phyloP scores from a whole-genome alignment of 176 grass and related monocot species.

The Raddia distichophylla region DNA sequence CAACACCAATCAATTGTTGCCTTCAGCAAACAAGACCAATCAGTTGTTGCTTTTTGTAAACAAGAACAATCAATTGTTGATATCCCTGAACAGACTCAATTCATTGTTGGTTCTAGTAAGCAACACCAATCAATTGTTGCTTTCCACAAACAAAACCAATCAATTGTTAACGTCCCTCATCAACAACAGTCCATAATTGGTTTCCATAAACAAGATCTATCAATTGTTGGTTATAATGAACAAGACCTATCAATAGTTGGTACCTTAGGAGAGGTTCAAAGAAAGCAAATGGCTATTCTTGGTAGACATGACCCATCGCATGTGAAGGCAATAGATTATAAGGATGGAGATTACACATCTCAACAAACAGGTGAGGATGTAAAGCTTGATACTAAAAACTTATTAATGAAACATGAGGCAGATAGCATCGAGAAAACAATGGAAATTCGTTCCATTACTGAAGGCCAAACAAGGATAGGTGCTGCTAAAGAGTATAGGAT shows the following conservation, averaged over 20 bases:
- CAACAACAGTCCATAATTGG: conserved; percentile 5
- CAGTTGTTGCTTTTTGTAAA: conserved; percentile 20
- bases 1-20: conserved; percentile 35
- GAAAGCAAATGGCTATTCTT: conserved; percentile 33
- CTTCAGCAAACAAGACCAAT: conserved; percentile 19
- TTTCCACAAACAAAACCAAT: background rate
- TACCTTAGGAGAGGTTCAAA: conserved; percentile 35
- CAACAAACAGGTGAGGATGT: background rate
- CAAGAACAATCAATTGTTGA: conserved; percentile 11
- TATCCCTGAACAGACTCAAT: background rate
- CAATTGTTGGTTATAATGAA: conserved; percentile 26
- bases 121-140: conserved; percentile 15
- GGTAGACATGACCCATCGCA: conserved; percentile 10
- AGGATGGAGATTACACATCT: background rate
- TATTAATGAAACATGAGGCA: conserved; percentile 23
- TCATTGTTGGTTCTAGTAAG: conserved; percentile 16
- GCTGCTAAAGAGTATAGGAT: conserved; percentile 27
- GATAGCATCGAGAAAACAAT: conserved; percentile 20
- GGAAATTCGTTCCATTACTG: conserved; percentile 28
- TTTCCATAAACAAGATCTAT: conserved; percentile 34
- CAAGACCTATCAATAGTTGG: conserved; percentile 32
- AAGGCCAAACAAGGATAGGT: conserved; percentile 32
- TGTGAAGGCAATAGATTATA: conserved; percentile 29
- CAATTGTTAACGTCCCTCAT: background rate
- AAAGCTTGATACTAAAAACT: conserved; percentile 21